Evolutionary conservation across 2,329 filamentous ascomycete genomes (phyloP), one percentile per base, ranked within the genome.

Genomic region (Penicillium sp.): DNA sequence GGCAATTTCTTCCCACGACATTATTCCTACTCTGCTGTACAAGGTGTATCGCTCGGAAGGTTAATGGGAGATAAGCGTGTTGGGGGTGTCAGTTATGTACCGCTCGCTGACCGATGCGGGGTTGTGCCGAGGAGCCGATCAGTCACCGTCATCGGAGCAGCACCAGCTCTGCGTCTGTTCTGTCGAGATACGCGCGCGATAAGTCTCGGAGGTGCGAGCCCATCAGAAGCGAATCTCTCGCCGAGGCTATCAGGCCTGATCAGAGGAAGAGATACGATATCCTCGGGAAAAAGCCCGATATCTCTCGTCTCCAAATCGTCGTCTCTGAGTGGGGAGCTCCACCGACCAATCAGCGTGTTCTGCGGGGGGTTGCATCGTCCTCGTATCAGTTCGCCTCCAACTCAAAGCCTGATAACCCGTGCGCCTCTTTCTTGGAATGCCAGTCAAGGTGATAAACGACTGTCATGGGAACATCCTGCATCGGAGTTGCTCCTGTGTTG

Each of bases 1-100:
- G 3, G 75, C 77, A 26, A 81, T 71, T 5, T 74, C 67, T 67
- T 83, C 76, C 82, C 82, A 84, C 13, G 55, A 48, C 56, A 46
- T 56, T 15, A 13, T 41, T 41, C 35, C 31, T 38, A 15, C 31
- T 9, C 31, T 35, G 13, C 31, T 35, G 31, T 35, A 35, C 8
- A 35, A 9, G 31, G 31, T 35, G 35, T 41, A 2, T 41, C 13
- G 1, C 35, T 4, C 2, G 4, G 11, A 15, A 17, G 17, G 35
- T 41, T 15, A 17, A 15, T 5, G 35, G 26, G 3, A 21, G 26
- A 54, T 46, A 45, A 57, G 30, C 21, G 46, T 3, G 7, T 19
- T 46, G 7, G 26, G 13, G 17, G 29, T n/a, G 30, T 21, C 17
- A 31, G 44, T 52, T 58, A 38, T 52, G 46, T 26, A n/a, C 13